Evolutionary conservation across 1,284 basidiomycete species (phyloP).

Genomic region (Fomitiporia mediterranea): DNA sequence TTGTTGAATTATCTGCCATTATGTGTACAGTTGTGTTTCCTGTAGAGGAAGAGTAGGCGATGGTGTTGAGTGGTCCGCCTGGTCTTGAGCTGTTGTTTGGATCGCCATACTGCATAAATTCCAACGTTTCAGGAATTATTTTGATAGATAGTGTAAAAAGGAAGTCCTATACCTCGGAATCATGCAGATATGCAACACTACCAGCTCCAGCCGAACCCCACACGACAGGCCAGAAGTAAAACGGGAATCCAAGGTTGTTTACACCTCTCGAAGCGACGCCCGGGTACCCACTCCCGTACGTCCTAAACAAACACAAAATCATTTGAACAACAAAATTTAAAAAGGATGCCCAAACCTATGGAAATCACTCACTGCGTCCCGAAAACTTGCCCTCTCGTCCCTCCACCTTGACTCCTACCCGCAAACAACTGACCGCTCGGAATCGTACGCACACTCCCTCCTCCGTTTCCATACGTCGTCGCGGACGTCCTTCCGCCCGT

Average conservation of each 20-base stretch:
- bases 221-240: constrained; percentile 54
- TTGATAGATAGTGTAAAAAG: not conserved
- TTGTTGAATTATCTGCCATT: constrained; percentile 54
- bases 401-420: constrained; percentile 40
- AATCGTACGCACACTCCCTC: constrained; percentile 31
- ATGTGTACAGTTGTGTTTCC: constrained; percentile 50
- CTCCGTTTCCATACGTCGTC: constrained; percentile 36
- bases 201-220: constrained; percentile 32
- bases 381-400: constrained; percentile 34
- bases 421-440: constrained; percentile 37
- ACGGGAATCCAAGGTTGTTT: constrained; percentile 44
- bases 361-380: constrained; percentile 33
- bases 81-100: constrained; percentile 49
- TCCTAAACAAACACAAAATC: constrained; percentile 28
- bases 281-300: constrained; percentile 58
- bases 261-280: constrained; percentile 38
- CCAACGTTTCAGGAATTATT: no score
- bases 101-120: constrained; percentile 44
- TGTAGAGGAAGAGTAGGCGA: constrained; percentile 43
- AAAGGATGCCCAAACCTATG: not conserved
- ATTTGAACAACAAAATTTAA: not conserved
- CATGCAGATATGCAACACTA: constrained; percentile 38
- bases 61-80: constrained; percentile 50
- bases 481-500: constrained; percentile 6
- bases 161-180: constrained; percentile 39